Evolutionary conservation across 805 yeast species (phyloP), one percentile per base, ranked within the genome.

Genomic region (Schwanniomyces pseudopolymorphus): DNA sequence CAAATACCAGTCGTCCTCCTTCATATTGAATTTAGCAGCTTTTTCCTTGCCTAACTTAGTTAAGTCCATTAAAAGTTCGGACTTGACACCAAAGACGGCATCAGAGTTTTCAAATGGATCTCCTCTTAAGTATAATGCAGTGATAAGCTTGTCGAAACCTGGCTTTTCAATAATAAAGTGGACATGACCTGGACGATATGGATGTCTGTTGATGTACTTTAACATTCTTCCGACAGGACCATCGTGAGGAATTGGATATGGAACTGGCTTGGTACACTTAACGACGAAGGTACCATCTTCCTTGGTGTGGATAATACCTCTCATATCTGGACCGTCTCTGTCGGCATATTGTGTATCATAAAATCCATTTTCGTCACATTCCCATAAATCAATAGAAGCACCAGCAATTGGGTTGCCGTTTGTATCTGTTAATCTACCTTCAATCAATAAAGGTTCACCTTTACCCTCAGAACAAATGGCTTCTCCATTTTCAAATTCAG

Each of bases 161-260:
- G 43, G 44, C 40, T 47, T 53, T 42, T 53, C 54, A 21, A 57
- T 56, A 28, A 57, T 54, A 45, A 57, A 57, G 45, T 57, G 61
- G 26, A 57, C 52, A 45, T 57, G 60, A 13, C 66, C 55, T 10
- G 74, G 74, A 46, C 73, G 55, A 50, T 55, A 59, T 33, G 74
- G 72, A 50, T 69, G 74, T 49, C 73, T 55, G 33, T 64, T 64
- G 51, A 69, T 59, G 24, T 46, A 33, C 39, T 63, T 53, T 21
- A 68, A 55, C 44, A 68, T 45, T 33, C 56, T 48, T 11, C 73
- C 73, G 7, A 64, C 73, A 6, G 73, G 74, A 6, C 74, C 74
- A 52, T 68, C 73, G 50, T 59, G 59, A 11, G 73, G 73, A 39
- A 68, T 69, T 19, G 72, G 72, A 44, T 68, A 68, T 19, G 73